phyloP scores from a whole-genome alignment of 2,329 filamentous ascomycete species.

The Aspergillus fumigatus region DNA sequence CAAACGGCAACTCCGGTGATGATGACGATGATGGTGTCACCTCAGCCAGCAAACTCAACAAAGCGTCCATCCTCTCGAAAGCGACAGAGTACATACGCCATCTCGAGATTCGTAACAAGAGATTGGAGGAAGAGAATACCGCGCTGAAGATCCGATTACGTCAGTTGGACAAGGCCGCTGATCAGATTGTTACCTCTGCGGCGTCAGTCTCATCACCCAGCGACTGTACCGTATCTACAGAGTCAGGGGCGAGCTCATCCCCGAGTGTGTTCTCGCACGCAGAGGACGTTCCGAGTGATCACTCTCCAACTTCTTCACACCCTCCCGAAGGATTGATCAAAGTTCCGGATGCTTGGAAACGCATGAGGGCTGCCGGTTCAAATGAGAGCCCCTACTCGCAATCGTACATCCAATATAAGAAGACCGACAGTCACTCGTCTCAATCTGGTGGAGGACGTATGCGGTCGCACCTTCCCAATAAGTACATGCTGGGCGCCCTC shows the following conservation, averaged over 20 bases:
- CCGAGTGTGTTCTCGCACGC: slow-evolving; percentile 39
- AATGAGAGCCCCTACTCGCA: slow-evolving; percentile 34
- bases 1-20: slow-evolving; percentile 44
- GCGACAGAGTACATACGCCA: slow-evolving; percentile 95
- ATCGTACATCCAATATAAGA: slow-evolving; percentile 34
- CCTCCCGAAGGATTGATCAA: slow-evolving; percentile 42
- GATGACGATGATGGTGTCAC: slow-evolving; percentile 78
- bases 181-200: slow-evolving; percentile 37
- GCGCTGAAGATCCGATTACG: slow-evolving; percentile 73
- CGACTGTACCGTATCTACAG: slow-evolving; percentile 34
- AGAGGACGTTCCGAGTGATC: slow-evolving; percentile 33
- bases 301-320: slow-evolving; percentile 25
- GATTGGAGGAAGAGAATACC: slow-evolving; percentile 74
- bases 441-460: slow-evolving; percentile 40
- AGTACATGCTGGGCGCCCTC: slow-evolving; percentile 88
- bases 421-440: slow-evolving; percentile 25
- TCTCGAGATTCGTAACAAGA: slow-evolving; percentile 83
- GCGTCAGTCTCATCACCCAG: slow-evolving; percentile 39
- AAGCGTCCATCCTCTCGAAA: slow-evolving; percentile 93
- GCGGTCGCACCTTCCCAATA: slow-evolving; percentile 55
- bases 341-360: slow-evolving; percentile 41
- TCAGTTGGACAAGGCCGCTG: slow-evolving; percentile 64
- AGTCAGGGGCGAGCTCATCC: slow-evolving; percentile 33
- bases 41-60: slow-evolving; percentile 91
- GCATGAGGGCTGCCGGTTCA: slow-evolving; percentile 34